Evolutionary conservation across 2,329 filamentous ascomycete genomes (phyloP), one percentile per base, ranked within the genome.

Genomic region (Alternaria sp.): DNA sequence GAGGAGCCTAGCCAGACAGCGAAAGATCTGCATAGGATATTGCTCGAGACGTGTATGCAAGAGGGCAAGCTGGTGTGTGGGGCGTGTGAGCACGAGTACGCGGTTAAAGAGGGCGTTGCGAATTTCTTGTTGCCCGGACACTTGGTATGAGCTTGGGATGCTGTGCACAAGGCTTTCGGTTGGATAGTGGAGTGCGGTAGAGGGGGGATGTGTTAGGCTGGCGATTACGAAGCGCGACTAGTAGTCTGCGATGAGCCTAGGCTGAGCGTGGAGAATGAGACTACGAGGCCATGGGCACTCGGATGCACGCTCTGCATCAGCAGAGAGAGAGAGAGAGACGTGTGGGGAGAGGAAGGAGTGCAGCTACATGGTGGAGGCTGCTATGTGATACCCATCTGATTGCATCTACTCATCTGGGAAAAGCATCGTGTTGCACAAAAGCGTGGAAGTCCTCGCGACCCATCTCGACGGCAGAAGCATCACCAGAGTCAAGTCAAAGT

Each of bases 91-190:
- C 94, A 98, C 76, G 92, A 96, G 81, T 99, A 98, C 79, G 88
- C 88, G 58, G 89, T 99, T 63, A 93, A 95, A 76, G 94, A 99
- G 80, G 95, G 95, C 5, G 97, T 98, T 77, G 92, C 93, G 59
- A 98, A 98, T 79, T 99, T 99, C 73, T 80, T 99, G 74, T 80
- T 99, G 68, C 95, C 95, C 11, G 95, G 90, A 71, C 95, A 99
- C 81, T 80, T 99, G 78, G 95, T 93, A 33, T 86, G 75, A 81
- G 58, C 14, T 34, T 33, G 31, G 13, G 10, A 33, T 17, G 13
- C 10, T 21, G 13, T 37, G 42, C 14, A 17, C 23, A 13, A 21
- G 34, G 14, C 29, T 50, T 26, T 39, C 21, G 14, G 48, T 26
- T 39, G 9, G 33, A 50, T 13, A 28, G 23, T n/a, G n/a, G 23